Base-by-base conservation (phyloP, 2,329 filamentous ascomycete species). In the Sphaceloma murrayae region DNA sequence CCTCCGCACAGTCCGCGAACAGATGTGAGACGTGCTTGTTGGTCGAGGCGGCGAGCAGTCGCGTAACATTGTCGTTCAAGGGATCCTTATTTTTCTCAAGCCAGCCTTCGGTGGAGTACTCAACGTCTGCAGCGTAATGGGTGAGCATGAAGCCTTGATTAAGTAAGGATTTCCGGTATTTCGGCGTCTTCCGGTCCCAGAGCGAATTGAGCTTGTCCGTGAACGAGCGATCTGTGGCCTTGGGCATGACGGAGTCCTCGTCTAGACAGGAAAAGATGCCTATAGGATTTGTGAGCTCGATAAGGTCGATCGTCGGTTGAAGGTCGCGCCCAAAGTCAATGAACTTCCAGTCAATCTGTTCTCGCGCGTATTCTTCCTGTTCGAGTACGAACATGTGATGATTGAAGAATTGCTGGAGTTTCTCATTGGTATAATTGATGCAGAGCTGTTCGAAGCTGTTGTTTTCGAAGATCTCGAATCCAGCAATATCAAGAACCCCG, bases 341-440 rank as follows among this genome's bases (percentile, higher is more conserved):
- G 61, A 98, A 98, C 58, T 96, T 87, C 91, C 91, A 98, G 65
- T 98, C 91, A 54, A 98, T 98, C 62, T 95, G 85, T 60, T 98
- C 91, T 36, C 89, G 74, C 6, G 91, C 88, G 62, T 98, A 98
- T 62, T 98, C 91, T 62, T 98, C 91, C 58, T 98, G 91, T 61
- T 98, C 91, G 5, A 98, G 72, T 7, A 98, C 91, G 58, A 98
- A 98, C 91, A 98, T 98, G 68, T 98, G 93, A 60, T 98, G 91
- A 57, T 98, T 98, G 75, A 98, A 98, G 63, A 98, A 98, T 54
- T 98, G 91, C 58, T 98, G 91, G 5, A 98, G 77, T 63, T 95
- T 98, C 63, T 98, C 91, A 65, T 98, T 98, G 49, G 93, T 96
- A 65, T 98, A 98, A 65, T 98, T 98, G 73, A 98, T 98, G 69